These are phyloP conservation scores for Suhomyces ambrosiae DNA, from an alignment of 1,139 yeast genomes.

Conservation along the genomic window DNA sequence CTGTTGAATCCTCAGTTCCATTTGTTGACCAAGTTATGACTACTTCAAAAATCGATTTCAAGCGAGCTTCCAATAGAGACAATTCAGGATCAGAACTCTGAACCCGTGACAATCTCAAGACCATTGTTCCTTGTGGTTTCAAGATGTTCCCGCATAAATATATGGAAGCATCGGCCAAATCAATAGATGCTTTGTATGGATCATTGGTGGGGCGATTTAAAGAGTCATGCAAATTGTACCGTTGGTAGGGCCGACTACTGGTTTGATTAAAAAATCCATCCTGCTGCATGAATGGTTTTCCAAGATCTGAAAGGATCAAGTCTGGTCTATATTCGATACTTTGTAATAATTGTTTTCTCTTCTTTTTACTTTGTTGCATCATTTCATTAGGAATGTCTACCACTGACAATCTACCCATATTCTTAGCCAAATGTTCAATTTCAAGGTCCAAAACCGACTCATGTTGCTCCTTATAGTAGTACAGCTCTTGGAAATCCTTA, in stretches of 20 bases:
- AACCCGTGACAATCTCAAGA: conserved; percentile 74
- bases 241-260: conserved; percentile 67
- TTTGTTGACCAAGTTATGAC: conserved; percentile 51
- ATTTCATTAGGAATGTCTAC: conserved; percentile 16
- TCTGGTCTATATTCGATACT: conserved; percentile 38
- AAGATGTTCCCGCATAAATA: conserved; percentile 70
- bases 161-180: conserved; percentile 89
- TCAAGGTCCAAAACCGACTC: conserved; percentile 24
- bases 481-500: conserved; percentile 22
- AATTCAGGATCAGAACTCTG: conserved; percentile 55
- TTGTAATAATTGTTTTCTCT: conserved; percentile 12
- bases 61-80: conserved; percentile 53
- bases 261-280: conserved; percentile 71
- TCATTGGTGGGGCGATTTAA: conserved; percentile 30
- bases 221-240: conserved; percentile 30
- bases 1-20: conserved; percentile 15
- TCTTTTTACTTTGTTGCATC: conserved; percentile 11
- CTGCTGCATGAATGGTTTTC: conserved; percentile 69
- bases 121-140: conserved; percentile 68
- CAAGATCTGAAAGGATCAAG: conserved; percentile 84
- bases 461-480: conserved; percentile 31
- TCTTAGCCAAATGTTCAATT: conserved; percentile 20
- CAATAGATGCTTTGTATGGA: conserved; percentile 41
- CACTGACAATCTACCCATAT: conserved; percentile 17
- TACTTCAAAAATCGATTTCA: conserved; percentile 53